These are phyloP conservation scores for Cordyceps cicadae DNA, from an alignment of 2,329 filamentous ascomycete genomes.

Conservation along the genomic window DNA sequence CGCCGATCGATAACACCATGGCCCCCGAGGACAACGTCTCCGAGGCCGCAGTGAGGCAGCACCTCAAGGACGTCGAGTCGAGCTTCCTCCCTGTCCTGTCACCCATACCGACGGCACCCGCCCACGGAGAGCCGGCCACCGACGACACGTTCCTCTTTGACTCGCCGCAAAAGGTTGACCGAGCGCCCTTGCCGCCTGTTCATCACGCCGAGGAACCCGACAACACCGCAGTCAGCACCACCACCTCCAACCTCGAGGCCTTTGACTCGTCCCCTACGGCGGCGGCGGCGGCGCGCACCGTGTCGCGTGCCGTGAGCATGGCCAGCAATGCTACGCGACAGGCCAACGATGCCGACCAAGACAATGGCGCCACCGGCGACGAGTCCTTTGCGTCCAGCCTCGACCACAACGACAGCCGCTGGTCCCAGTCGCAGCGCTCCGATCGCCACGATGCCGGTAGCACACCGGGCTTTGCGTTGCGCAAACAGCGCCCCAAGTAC, in stretches of 20 bases:
- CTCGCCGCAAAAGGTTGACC: slow-evolving; percentile 28
- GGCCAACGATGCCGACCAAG: slow-evolving; percentile 15
- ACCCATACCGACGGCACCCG: slow-evolving; percentile 41
- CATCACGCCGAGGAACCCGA: slow-evolving; percentile 16
- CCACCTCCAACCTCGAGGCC: slow-evolving; percentile 43
- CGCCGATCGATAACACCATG: slow-evolving; percentile 27
- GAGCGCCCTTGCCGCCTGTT: slow-evolving; percentile 11
- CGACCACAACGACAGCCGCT: slow-evolving; percentile 21
- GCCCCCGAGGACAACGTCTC: slow-evolving; percentile 39
- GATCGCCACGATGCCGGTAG: slow-evolving; percentile 35
- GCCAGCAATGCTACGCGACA: slow-evolving; percentile 24
- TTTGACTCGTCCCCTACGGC: slow-evolving; percentile 50
- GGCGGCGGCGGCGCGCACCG: slow-evolving; percentile 44
- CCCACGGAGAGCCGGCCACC: slow-evolving; percentile 28
- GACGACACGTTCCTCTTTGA: slow-evolving; percentile 57
- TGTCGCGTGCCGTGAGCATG: slow-evolving; percentile 44
- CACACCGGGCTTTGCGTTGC: slow-evolving; percentile 39
- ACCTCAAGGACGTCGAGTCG: slow-evolving; percentile 56
- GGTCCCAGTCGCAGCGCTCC: slow-evolving; percentile 23
- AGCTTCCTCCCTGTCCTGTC: slow-evolving; percentile 54
- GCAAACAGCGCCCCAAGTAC: slow-evolving; percentile 45
- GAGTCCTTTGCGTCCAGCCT: slow-evolving; percentile 22
- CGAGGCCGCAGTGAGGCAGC: slow-evolving; percentile 45
- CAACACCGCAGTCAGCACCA: slow-evolving; percentile 28
- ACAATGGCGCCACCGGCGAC: slow-evolving; percentile 23